Conservation (phyloP, 345 rosid genomes). For the Eucalyptus brandiana region DNA sequence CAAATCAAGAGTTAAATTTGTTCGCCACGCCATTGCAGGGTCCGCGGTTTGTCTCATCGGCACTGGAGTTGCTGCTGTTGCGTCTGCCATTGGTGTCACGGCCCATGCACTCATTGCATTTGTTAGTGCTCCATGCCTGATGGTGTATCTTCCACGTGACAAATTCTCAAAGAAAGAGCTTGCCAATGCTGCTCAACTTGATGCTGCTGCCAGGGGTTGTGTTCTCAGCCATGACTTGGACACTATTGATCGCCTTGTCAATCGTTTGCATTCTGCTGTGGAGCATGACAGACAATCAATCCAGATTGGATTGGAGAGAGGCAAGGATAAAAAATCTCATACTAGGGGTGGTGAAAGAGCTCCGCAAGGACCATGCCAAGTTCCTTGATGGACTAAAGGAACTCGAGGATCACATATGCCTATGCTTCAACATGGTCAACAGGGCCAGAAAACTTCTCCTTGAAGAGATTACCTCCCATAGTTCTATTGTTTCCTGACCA, state of each 20-base stretch:
- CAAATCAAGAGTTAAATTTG: conserved; percentile 30
- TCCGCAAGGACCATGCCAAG: conserved; percentile 28
- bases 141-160: conserved; percentile 14
- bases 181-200: conserved; percentile 40
- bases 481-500: background rate
- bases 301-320: conserved; percentile 41
- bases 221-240: conserved; percentile 38
- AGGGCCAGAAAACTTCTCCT: conserved; percentile 42
- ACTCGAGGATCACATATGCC: conserved; percentile 58
- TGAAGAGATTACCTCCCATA: conserved; percentile 22
- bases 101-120: conserved; percentile 46
- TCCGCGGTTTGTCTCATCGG: conserved; percentile 45
- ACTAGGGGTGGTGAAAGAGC: conserved; percentile 34
- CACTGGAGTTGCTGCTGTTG: conserved; percentile 21
- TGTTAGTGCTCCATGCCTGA: conserved; percentile 35
- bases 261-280: conserved; percentile 25
- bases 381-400: conserved; percentile 27
- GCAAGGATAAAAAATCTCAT: conserved; percentile 26
- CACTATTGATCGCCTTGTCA: conserved; percentile 46
- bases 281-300: conserved; percentile 40
- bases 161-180: conserved; percentile 41
- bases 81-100: conserved; percentile 25
- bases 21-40: conserved; percentile 29
- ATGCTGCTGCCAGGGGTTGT: conserved; percentile 48
- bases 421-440: conserved; percentile 49